These are phyloP conservation scores for Solanum hybrid DNA, from an alignment of 305 asterid genomes.

Conservation along the genomic window DNA sequence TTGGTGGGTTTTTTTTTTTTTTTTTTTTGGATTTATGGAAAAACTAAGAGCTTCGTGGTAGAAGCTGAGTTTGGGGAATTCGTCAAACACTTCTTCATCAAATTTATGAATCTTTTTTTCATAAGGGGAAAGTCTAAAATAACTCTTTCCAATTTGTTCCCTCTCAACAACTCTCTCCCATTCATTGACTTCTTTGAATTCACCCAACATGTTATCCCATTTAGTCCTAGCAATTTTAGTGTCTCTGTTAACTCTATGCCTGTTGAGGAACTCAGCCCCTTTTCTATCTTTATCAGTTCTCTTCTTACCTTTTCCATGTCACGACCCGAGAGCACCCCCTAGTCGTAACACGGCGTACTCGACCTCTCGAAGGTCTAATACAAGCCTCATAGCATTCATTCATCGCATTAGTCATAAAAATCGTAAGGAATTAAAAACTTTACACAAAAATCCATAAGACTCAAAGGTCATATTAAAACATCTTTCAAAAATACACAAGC, in stretches of 20 bases:
- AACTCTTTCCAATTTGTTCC: constrained; percentile 34
- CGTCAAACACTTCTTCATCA: constrained; percentile 42
- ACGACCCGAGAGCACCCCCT: no score
- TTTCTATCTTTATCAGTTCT: constrained; percentile 34
- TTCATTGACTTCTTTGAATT: constrained; percentile 35
- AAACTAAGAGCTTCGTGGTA: constrained; percentile 10
- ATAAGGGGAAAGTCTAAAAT: constrained; percentile 33
- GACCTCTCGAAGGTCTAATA: no score
- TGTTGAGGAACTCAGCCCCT: constrained; percentile 31
- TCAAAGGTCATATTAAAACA: no score
- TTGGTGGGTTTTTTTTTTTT: no score
- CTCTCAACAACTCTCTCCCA: constrained; percentile 39
- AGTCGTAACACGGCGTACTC: no score
- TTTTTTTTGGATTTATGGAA: no score
- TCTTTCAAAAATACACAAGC: no score
- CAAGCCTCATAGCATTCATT: no score
- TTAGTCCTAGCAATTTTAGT: constrained; percentile 42
- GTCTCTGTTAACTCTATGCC: constrained; percentile 32
- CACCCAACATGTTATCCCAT: constrained; percentile 47
- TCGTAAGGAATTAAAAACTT: no score
- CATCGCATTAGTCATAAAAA: no score
- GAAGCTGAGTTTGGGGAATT: constrained; percentile 31
- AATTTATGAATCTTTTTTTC: constrained; percentile 34
- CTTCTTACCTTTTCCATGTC: constrained; percentile 22
- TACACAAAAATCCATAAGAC: no score